Evolutionary conservation across 129 eudicot species (phyloP), one percentile per base, ranked within the genome.

Genomic region (Chrysanthemum seticuspe): DNA sequence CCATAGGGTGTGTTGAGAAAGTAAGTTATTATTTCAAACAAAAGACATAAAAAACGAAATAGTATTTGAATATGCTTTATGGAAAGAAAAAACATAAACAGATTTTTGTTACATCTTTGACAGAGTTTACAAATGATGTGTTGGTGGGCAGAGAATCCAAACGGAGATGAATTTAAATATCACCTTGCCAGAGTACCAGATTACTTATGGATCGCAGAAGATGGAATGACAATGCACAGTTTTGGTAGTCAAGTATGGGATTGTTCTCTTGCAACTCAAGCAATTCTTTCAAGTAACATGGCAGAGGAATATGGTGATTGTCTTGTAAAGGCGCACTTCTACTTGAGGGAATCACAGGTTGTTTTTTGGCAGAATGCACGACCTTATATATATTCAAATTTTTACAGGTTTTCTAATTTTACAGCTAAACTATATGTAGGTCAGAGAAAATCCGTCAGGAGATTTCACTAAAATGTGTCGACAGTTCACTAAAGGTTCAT

Each of bases 241-340:
- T 90, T 81, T 81, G 94, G 96, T 55, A 87, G 96, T 79, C 96
- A 90, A 70, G 15, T 85, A 2, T 90, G 96, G 96, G 96, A 90
- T 62, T 83, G 88, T 13, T 27, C 74, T 79, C 83, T 90, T 52
- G 87, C 89, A 14, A 77, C 79, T 61, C 94, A 83, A 78, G 96
- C 96, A 64, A 77, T 90, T 65, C 49, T 78, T 5, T 79, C 94
- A 61, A 87, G 82, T 68, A 82, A 77, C 6, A 85, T 90, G 94
- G 73, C 69, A 3, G 91, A 85, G 55, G 96, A 90, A 74, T 90
- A 83, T 15, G 91, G 84, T 0, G 91, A 87, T 62, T 81, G 87
- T 67, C 89, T 90, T 10, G 77, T 74, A 71, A 90, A 85, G 75
- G 89, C 61, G 0, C 13, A 54, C 27, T 74, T 74, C 45, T 40